Evolutionary conservation across 2,329 filamentous ascomycete species (phyloP).

Genomic region (Lachnellula willkommii): DNA sequence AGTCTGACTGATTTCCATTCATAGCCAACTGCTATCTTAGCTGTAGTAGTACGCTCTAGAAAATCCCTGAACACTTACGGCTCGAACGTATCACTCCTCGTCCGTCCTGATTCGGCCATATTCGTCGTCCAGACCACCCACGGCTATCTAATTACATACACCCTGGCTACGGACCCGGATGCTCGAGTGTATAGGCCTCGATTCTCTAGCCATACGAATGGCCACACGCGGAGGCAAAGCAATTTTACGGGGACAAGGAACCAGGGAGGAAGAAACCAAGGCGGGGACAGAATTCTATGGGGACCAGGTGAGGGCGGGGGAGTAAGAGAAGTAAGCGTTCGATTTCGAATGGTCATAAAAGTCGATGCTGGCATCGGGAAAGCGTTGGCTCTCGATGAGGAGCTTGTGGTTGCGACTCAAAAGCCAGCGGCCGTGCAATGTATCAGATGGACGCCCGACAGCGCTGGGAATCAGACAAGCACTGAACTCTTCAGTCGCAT

Average conservation of each 20-base stretch:
- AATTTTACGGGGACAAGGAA: constrained; percentile 49
- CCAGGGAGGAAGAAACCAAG: constrained; percentile 34
- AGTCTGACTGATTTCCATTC: constrained; percentile 14
- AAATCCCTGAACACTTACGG: constrained; percentile 80
- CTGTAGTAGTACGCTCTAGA: constrained; percentile 75
- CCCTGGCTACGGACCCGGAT: constrained; percentile 76
- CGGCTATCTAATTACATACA: constrained; percentile 92
- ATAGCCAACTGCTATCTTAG: constrained; percentile 83
- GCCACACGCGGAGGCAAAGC: constrained; percentile 57
- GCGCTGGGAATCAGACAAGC: constrained; percentile 73
- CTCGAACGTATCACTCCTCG: constrained; percentile 73
- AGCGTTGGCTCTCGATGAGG: constrained; percentile 83
- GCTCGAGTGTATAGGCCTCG: constrained; percentile 80
- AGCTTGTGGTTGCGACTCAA: constrained; percentile 82
- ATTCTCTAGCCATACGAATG: constrained; percentile 63
- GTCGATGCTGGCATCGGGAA: constrained; percentile 91
- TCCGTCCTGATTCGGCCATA: constrained; percentile 88
- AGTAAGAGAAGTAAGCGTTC: constrained; percentile 79
- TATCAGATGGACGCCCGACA: constrained; percentile 89
- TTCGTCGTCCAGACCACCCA: constrained; percentile 81
- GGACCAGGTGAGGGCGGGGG: constrained; percentile 78
- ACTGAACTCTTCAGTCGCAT: constrained; percentile 87
- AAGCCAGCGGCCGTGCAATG: constrained; percentile 95
- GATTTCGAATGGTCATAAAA: constrained; percentile 96
- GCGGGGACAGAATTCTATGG: constrained; percentile 59